These are phyloP conservation scores for Rhynchosporium agropyri DNA, from an alignment of 2,329 filamentous ascomycete genomes.

Conservation along the genomic window DNA sequence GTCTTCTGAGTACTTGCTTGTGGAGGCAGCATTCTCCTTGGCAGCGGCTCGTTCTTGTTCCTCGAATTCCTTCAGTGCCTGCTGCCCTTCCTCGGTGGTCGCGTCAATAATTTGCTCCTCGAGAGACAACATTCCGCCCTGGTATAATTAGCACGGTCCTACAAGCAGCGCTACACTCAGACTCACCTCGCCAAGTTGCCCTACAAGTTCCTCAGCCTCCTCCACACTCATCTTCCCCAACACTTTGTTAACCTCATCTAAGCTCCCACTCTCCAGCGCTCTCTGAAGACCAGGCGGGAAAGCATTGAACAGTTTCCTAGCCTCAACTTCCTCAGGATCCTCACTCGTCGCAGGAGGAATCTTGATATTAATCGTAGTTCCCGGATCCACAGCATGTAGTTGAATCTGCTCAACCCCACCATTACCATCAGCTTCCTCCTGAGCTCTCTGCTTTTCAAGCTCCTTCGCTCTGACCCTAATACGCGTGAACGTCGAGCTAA, in stretches of 20 bases:
- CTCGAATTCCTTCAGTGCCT: constrained; percentile 76
- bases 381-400: constrained; percentile 91
- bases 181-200: constrained; percentile 71
- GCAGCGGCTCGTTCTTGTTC: constrained; percentile 49
- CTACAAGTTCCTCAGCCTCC: constrained; percentile 83
- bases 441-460: constrained; percentile 49
- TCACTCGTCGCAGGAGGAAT: constrained; percentile 72
- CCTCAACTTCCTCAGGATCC: constrained; percentile 64
- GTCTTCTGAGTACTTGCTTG: constrained; percentile 41
- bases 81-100: constrained; percentile 83
- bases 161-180: neutral
- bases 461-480: constrained; percentile 71
- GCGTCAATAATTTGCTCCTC: constrained; percentile 95
- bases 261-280: constrained; percentile 82
- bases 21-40: constrained; percentile 24
- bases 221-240: constrained; percentile 86
- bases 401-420: constrained; percentile 93
- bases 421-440: constrained; percentile 55
- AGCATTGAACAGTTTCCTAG: constrained; percentile 76
- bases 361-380: constrained; percentile 85
- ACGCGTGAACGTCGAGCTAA: constrained; percentile 80
- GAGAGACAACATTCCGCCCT: constrained; percentile 85
- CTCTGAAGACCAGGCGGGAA: constrained; percentile 81
- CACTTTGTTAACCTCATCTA: constrained; percentile 88
- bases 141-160: constrained; percentile 7